phyloP scores from a whole-genome alignment of 2,329 filamentous ascomycete species.

The Diaporthe nobilis region DNA sequence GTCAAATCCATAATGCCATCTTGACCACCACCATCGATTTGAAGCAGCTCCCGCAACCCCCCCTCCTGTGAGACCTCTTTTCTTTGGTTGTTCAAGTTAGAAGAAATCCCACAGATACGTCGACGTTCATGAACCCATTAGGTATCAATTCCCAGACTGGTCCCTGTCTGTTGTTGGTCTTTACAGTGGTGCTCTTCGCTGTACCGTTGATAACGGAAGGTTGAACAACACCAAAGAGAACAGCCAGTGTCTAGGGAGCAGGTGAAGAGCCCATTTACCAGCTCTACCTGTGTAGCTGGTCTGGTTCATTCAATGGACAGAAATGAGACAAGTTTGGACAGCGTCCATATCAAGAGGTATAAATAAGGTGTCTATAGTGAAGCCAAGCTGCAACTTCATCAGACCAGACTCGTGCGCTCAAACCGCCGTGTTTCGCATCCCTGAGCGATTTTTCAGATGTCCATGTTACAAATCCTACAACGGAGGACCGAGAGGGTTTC shows the following conservation, averaged over 20 bases:
- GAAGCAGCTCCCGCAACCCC: neutral
- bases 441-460: constrained; percentile 47
- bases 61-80: neutral
- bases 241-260: neutral
- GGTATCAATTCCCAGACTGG: neutral
- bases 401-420: constrained; percentile 20
- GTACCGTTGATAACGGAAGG: neutral
- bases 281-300: neutral
- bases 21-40: neutral
- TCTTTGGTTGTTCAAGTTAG: neutral
- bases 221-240: neutral
- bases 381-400: constrained; percentile 22
- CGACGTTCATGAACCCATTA: neutral
- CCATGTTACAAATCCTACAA: constrained; percentile 51
- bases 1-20: neutral
- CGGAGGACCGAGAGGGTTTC: constrained; percentile 45
- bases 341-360: neutral
- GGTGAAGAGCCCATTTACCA: neutral
- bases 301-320: neutral
- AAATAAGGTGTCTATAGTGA: constrained; percentile 14
- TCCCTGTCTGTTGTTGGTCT: neutral
- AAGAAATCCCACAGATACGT: neutral
- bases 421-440: constrained; percentile 26
- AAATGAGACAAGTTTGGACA: neutral
- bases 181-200: neutral